A percentile compares a stretch with the other conserved stretches of the same genome.
These are phyloP conservation scores for Taphrina deformans DNA, from an alignment of 1,139 yeast species.

Conservation along the genomic window DNA sequence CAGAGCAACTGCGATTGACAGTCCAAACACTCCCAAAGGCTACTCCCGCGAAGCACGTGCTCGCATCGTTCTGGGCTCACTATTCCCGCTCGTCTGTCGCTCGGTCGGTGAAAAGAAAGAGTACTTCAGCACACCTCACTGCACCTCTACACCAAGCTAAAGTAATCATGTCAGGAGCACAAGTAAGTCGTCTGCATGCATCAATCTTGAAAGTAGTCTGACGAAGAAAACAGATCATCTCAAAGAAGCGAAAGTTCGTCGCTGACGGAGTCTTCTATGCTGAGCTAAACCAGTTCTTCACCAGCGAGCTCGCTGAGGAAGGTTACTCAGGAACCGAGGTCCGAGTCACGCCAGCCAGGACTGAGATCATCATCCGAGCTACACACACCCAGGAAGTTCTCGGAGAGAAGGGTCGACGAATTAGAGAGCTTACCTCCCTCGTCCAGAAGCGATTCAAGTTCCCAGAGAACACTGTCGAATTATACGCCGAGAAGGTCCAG, in stretches of 20 bases:
- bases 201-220: not conserved
- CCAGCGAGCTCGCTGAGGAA: conserved; percentile 99
- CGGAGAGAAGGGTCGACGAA: conserved; percentile 99
- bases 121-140: not conserved
- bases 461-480: conserved; percentile 88
- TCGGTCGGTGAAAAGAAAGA: not conserved
- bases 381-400: conserved; percentile 98
- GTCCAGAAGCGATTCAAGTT: conserved; percentile 98
- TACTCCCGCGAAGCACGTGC: not conserved
- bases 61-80: not conserved
- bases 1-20: too few species aligned
- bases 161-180: conserved; percentile 7
- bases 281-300: conserved; percentile 99
- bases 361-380: conserved; percentile 98
- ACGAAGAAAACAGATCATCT: conserved; percentile 10
- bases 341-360: conserved; percentile 96
- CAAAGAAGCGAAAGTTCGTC: conserved; percentile 50
- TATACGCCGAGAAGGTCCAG: conserved; percentile 99
- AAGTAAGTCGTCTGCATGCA: not conserved
- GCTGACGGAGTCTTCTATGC: conserved; percentile 99
- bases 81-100: not conserved
- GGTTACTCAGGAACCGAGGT: conserved; percentile 99
- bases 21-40: not conserved
- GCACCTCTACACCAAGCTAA: conserved; percentile 1
- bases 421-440: conserved; percentile 96